Conservation (phyloP, 2,329 filamentous ascomycete genomes). For the Elsinoe arachidis region DNA sequence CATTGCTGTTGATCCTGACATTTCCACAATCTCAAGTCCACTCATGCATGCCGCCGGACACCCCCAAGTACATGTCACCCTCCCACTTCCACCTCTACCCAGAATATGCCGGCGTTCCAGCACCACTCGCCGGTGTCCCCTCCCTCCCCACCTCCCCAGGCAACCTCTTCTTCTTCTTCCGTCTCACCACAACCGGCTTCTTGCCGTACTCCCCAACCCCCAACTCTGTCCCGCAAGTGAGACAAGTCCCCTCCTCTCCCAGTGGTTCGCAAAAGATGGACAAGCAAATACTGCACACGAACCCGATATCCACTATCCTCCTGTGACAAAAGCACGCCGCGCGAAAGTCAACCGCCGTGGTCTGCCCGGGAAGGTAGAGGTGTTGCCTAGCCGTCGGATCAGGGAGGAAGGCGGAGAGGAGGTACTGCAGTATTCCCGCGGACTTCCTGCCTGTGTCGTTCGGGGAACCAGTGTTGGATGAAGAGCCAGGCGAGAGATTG, state of each 20-base stretch:
- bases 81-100: not conserved
- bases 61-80: not conserved
- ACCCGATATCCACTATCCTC: constrained; percentile 81
- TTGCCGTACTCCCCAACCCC: constrained; percentile 67
- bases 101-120: constrained; percentile 23
- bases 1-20: not conserved
- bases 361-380: constrained; percentile 64
- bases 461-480: constrained; percentile 35
- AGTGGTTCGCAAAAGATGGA: constrained; percentile 77
- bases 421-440: constrained; percentile 70
- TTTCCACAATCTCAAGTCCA: not conserved
- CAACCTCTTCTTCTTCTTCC: constrained; percentile 54
- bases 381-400: constrained; percentile 56
- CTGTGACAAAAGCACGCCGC: constrained; percentile 98
- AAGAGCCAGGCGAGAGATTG: constrained; percentile 34
- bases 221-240: constrained; percentile 75
- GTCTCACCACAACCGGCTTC: constrained; percentile 65
- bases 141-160: constrained; percentile 35
- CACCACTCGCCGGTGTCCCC: constrained; percentile 23
- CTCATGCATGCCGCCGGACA: not conserved
- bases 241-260: constrained; percentile 54
- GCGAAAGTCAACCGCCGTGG: constrained; percentile 85
- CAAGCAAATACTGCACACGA: constrained; percentile 91
- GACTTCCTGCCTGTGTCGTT: constrained; percentile 9
- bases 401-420: constrained; percentile 89